Evolutionary conservation across 352 stramenopile genomes (phyloP), one percentile per base, ranked within the genome.

Genomic region (Stramenopiles sp.): DNA sequence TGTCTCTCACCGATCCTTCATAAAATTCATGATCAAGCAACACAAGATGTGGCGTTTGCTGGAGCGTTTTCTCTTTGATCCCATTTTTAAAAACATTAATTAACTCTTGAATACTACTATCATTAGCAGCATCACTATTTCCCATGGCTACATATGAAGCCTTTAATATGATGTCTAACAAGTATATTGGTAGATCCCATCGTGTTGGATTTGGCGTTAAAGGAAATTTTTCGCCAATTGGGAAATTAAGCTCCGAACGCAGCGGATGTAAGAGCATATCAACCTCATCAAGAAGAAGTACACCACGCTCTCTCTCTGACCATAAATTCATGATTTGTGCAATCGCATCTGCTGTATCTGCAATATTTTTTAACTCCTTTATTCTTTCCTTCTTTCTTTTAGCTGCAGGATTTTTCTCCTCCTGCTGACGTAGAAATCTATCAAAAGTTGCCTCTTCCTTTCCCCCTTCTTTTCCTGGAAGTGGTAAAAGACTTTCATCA

Each of bases 111-210:
- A n/a, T n/a, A n/a, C n/a, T n/a, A n/a, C n/a, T n/a, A n/a, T n/a
- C n/a, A n/a, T n/a, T n/a, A n/a, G n/a, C n/a, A n/a, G n/a, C n/a
- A n/a, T n/a, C n/a, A n/a, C n/a, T n/a, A n/a, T n/a, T n/a, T n/a
- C n/a, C n/a, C n/a, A n/a, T n/a, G n/a, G n/a, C n/a, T n/a, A n/a
- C n/a, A n/a, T n/a, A n/a, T n/a, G 33, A 87, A 85, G 85, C 83
- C 83, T 91, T 93, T 78, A 96, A 96, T 30, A 99, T 90, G 20
- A 93, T 92, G 85, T 99, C 96, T 43, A 97, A 91, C 29, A 97
- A 83, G 80, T 94, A 88, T 73, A 96, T 94, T 0, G 93, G 92
- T 30, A 97, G 79, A 73, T 94, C 88, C 93, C 93, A 97, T 27
- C 93, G 85, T 38, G 93, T 92, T 6, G 90, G 90, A 30, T 88